These are phyloP conservation scores for Linaria vulgaris DNA, from an alignment of 257 asterid species.

Conservation along the genomic window DNA sequence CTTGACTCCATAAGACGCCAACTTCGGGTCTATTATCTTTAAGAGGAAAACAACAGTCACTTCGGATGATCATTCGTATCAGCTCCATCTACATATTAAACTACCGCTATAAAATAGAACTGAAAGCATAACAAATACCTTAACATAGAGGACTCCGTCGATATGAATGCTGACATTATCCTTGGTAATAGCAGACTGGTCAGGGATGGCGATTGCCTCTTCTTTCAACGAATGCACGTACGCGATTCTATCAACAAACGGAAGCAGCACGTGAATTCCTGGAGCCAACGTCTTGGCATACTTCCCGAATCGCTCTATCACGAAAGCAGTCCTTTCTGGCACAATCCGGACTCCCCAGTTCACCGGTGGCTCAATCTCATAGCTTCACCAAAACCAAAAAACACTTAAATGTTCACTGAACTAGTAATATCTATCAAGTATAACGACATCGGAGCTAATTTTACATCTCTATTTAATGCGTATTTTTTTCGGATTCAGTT, in stretches of 20 bases:
- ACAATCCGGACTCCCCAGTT: slow-evolving; percentile 90
- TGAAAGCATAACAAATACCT: slow-evolving; percentile 34
- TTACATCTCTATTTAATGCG: slow-evolving; percentile 5
- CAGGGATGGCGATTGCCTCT: slow-evolving; percentile 74
- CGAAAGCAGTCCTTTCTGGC: slow-evolving; percentile 83
- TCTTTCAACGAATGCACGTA: slow-evolving; percentile 85
- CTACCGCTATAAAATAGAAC: background rate
- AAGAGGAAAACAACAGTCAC: background rate
- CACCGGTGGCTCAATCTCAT: slow-evolving; percentile 52
- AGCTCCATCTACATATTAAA: slow-evolving; percentile 18
- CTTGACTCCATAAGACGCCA: slow-evolving; percentile 96
- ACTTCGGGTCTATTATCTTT: slow-evolving; percentile 82
- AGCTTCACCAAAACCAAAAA: slow-evolving; percentile 39
- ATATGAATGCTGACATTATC: slow-evolving; percentile 81
- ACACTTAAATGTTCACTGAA: background rate
- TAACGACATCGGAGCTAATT: background rate
- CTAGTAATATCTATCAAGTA: background rate
- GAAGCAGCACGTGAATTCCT: slow-evolving; percentile 76
- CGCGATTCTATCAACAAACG: slow-evolving; percentile 78
- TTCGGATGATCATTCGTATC: slow-evolving; percentile 12
- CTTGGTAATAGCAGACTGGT: slow-evolving; percentile 84
- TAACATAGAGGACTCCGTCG: slow-evolving; percentile 85
- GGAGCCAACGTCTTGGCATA: slow-evolving; percentile 76
- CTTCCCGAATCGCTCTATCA: slow-evolving; percentile 82
- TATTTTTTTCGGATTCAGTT: background rate